Conservation (phyloP, 2,329 filamentous ascomycete species). For the Ascochyta fabae region DNA sequence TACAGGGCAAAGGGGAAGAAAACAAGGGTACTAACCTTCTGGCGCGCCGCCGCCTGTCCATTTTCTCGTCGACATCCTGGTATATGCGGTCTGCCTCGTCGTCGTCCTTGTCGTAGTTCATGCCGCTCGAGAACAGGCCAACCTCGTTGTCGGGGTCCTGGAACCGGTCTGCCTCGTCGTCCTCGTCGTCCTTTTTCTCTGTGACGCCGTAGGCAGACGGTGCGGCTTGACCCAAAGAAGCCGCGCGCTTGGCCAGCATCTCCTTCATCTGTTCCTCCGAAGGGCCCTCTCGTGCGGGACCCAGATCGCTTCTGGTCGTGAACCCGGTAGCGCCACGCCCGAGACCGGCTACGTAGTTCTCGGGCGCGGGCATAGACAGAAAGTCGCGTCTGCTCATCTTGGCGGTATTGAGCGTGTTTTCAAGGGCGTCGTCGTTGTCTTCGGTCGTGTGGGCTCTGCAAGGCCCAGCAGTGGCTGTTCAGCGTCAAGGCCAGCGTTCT, state of each 20-base stretch:
- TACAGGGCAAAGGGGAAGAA: constrained; percentile 27
- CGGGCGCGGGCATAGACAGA: constrained; percentile 74
- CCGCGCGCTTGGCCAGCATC: constrained; percentile 90
- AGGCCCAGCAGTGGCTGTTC: constrained; percentile 4
- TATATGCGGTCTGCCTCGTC: constrained; percentile 98
- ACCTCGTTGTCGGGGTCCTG: constrained; percentile 98
- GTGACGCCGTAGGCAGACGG: constrained; percentile 75
- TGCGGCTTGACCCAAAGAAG: constrained; percentile 75
- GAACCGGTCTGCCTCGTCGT: constrained; percentile 79
- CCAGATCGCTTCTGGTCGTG: constrained; percentile 94
- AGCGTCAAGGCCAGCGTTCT: neutral
- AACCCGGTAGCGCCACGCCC: constrained; percentile 98
- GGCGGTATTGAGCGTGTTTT: constrained; percentile 16
- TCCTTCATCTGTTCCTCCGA: constrained; percentile 99
- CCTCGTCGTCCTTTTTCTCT: constrained; percentile 72
- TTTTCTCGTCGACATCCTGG: constrained; percentile 93
- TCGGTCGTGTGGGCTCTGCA: constrained; percentile 2
- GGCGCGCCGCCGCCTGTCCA: constrained; percentile 85
- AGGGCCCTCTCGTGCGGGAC: constrained; percentile 91
- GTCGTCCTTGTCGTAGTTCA: constrained; percentile 91
- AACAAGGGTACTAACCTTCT: constrained; percentile 74
- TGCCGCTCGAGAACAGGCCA: constrained; percentile 90
- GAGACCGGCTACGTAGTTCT: constrained; percentile 83
- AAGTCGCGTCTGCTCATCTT: constrained; percentile 80
- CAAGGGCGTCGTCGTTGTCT: neutral